Base-by-base conservation (phyloP, 2,329 filamentous ascomycete genomes). In the Phoma sp. region DNA sequence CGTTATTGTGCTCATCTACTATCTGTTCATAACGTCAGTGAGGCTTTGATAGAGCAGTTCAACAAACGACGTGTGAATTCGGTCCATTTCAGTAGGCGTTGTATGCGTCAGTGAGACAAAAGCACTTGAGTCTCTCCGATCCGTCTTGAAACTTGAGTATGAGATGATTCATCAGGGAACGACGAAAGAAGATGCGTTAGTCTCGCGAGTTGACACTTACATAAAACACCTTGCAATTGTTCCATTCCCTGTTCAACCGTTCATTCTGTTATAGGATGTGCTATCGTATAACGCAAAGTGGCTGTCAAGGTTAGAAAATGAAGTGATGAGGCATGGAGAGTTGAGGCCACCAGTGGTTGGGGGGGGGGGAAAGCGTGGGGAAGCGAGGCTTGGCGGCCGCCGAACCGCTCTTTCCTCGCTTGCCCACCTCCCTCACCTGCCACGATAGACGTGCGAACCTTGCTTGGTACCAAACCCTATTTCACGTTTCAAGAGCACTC, bases 111-210 rank as follows among this genome's bases (percentile, higher is more conserved):
- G 63, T 36, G 61, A 67, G 63, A 64, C 62, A 59, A 61, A 65
- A 55, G 41, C 63, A 65, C 67, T 66, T 64, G 54, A 47, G 61
- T 55, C 68, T 71, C 69, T 71, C 66, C 64, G 68, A 70, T 73
- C 70, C 68, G 68, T 72, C 68, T 71, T 73, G 69, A 73, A 73
- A 70, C 68, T 68, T 69, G 57, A 61, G 46, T 46, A 52, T 63
- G 48, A 54, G 60, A 57, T 49, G 62, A 60, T 57, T 68, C 63
- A 73, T 72, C 69, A 46, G n/a, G 43, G 32, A 46, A 38, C 31
- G 15, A 22, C 29, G 25, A 10, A 8, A 36, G 29, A 22, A 22
- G 7, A 31, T n/a, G 39, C 9, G n/a, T 19, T 13, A 21, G 21
- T 9, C 29, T 17, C 17, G 17, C 17, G 32, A 31, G 21, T 51